Conservation (phyloP, 1,139 yeast species). For the Debaryomyces coudertii region DNA sequence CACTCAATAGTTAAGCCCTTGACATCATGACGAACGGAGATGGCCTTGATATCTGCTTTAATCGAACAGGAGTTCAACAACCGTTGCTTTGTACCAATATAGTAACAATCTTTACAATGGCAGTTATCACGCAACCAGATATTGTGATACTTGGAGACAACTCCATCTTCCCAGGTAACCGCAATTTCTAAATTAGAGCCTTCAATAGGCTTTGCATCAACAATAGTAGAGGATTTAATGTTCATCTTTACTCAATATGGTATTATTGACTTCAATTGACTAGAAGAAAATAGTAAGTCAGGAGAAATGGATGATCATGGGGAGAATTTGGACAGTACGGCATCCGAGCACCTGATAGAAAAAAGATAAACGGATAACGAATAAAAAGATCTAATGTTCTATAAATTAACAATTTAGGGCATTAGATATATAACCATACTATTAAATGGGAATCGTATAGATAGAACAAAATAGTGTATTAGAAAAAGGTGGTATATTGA, state of each 20-base stretch:
- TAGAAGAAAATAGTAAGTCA: neutral
- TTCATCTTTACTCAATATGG: neutral
- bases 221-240: neutral
- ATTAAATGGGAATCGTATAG: constrained; percentile 1
- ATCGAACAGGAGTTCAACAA: constrained; percentile 61
- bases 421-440: neutral
- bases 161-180: constrained; percentile 15
- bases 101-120: constrained; percentile 64
- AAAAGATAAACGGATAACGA: constrained; percentile 2
- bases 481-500: neutral
- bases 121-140: constrained; percentile 77
- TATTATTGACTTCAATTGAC: neutral
- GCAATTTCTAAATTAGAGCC: constrained; percentile 7
- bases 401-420: neutral
- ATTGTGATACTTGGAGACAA: constrained; percentile 40
- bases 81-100: constrained; percentile 64
- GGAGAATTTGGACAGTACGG: neutral
- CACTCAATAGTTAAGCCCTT: constrained; percentile 38
- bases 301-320: neutral
- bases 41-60: constrained; percentile 50
- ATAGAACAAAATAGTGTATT: neutral
- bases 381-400: neutral
- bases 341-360: neutral
- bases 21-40: constrained; percentile 18
- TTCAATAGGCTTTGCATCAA: constrained; percentile 1